Evolutionary conservation across 2,329 filamentous ascomycete species (phyloP).

Genomic region (Emericellopsis atlantica): DNA sequence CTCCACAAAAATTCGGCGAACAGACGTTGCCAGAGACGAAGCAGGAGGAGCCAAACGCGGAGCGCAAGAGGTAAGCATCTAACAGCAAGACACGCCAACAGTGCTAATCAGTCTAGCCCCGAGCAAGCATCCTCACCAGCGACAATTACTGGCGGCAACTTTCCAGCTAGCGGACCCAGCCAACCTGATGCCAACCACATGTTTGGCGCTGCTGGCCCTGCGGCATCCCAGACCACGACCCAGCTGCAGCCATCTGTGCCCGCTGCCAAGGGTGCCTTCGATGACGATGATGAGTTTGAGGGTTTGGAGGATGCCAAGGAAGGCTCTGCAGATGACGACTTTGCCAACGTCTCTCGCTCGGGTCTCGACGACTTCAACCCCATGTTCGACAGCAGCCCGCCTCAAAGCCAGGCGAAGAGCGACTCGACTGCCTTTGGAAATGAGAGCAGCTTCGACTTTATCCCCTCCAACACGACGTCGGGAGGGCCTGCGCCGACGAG

Average conservation of each 20-base stretch:
- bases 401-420: constrained; percentile 39
- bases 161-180: constrained; percentile 7
- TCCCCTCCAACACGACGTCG: constrained; percentile 21
- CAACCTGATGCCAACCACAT: constrained; percentile 26
- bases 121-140: constrained; percentile 18
- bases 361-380: constrained; percentile 69
- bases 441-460: constrained; percentile 49
- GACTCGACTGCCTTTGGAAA: constrained; percentile 38
- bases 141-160: constrained; percentile 12
- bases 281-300: constrained; percentile 71
- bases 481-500: constrained; percentile 22
- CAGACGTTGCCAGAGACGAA: constrained; percentile 14
- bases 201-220: constrained; percentile 21
- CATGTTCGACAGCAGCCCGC: constrained; percentile 61
- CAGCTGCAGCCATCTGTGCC: constrained; percentile 18
- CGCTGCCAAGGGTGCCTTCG: constrained; percentile 43
- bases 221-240: constrained; percentile 11
- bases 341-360: constrained; percentile 60
- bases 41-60: constrained; percentile 6
- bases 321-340: constrained; percentile 66
- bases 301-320: constrained; percentile 78
- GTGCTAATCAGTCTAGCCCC: constrained; percentile 6
- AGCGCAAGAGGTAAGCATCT: constrained; percentile 1
- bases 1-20: constrained; percentile 23
- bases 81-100: background rate